Evolutionary conservation across 345 rosid genomes (phyloP), one percentile per base, ranked within the genome.

Genomic region (Litchi chinensis): DNA sequence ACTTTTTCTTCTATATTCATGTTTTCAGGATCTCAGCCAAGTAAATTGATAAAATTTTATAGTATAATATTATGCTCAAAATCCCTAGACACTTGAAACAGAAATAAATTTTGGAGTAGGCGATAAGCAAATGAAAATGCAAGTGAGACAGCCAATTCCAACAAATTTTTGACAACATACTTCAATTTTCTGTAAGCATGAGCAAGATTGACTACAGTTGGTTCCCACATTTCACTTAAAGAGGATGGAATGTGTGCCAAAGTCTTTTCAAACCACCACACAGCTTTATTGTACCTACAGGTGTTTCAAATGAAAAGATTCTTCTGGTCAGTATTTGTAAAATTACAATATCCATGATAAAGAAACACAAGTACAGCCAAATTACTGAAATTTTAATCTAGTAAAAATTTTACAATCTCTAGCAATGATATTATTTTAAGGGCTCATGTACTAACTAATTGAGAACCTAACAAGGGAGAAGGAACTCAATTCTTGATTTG

Each of bases 251-350:
- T 85, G 79, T 82, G 93, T 3, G 91, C 87, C 85, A 96, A 86
- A n/a, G 98, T 94, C 91, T 91, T 90, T 80, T 94, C 94, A 76
- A 96, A 91, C 97, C 98, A 94, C 83, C 87, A 77, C 66, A 91
- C 92, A 69, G 98, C 93, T 76, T 91, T 92, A 80, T 86, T 84
- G 77, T 96, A 96, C 98, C 99, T 96, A 90, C 71, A 85, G 86
- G 43, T 32, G 66, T 78, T 77, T 52, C 74, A 79, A 73, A 75
- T 41, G 63, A 40, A 37, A 81, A 73, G 28, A 22, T 54, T n/a
- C 65, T 39, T 32, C 8, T 7, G 26, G 80, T 74, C 70, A 77
- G 62, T 74, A 75, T n/a, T 41, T 63, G 57, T 10, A 10, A 16
- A 59, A 37, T 62, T 44, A 21, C 19, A 54, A 71, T 18, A 52